Evolutionary conservation across 108 stramenopile genomes (phyloP).

Genomic region (Pseudonitzschia multiseries): DNA sequence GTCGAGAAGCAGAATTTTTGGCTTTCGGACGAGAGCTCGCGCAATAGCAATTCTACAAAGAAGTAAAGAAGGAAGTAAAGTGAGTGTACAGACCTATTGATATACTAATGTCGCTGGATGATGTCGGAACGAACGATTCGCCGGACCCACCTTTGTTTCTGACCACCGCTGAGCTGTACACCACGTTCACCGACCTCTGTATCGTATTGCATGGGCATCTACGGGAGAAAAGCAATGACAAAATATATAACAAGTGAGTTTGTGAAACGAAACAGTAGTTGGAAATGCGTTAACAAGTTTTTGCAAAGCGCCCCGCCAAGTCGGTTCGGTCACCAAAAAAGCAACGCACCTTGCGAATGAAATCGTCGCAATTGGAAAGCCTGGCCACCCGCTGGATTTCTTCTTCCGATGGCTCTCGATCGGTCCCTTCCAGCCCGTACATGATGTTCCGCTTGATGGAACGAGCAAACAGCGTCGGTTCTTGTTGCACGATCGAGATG

Average conservation of each 20-base stretch:
- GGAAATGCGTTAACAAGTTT: too few species aligned
- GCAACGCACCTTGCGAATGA: constrained; percentile 45
- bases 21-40: constrained; percentile 72
- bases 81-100: too few species aligned
- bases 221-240: constrained; percentile 8
- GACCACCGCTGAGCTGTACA: constrained; percentile 65
- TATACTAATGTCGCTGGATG: too few species aligned
- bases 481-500: constrained; percentile 82
- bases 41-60: constrained; percentile 71
- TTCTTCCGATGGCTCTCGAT: constrained; percentile 53
- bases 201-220: constrained; percentile 58
- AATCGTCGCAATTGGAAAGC: constrained; percentile 81
- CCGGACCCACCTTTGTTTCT: constrained; percentile 51
- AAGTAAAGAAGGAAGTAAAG: too few species aligned
- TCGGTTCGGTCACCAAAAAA: too few species aligned
- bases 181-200: constrained; percentile 82
- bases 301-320: too few species aligned
- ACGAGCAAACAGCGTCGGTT: constrained; percentile 87
- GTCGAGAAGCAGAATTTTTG: constrained; percentile 45
- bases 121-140: too few species aligned
- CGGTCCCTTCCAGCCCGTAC: constrained; percentile 71
- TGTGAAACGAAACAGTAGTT: too few species aligned
- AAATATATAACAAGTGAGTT: too few species aligned
- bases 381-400: constrained; percentile 74
- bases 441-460: constrained; percentile 83